A percentile compares a stretch with the other conserved stretches of the same genome.
Evolutionary conservation across 2,329 filamentous ascomycete genomes (phyloP).

Genomic region (Colletotrichum simmondsii): DNA sequence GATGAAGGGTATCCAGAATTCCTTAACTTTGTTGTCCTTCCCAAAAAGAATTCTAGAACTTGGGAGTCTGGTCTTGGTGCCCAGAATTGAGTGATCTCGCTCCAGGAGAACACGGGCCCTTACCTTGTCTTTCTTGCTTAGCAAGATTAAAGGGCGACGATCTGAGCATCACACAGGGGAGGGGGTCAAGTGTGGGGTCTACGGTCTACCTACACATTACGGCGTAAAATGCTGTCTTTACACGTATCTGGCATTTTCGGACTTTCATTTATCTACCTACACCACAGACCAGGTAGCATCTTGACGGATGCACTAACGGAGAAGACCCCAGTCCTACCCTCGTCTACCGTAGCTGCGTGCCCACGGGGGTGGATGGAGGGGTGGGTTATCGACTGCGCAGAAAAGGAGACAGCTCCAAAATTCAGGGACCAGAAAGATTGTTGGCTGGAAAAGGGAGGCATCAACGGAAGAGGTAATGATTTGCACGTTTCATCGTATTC

Average conservation of each 20-base stretch:
- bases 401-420: neutral
- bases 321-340: neutral
- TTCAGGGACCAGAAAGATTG: neutral
- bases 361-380: neutral
- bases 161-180: constrained; percentile 3
- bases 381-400: neutral
- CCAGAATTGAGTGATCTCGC: neutral
- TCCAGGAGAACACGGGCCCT: neutral
- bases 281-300: neutral
- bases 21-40: neutral
- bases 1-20: neutral
- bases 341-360: neutral
- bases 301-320: neutral
- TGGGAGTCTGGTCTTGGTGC: neutral
- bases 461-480: neutral
- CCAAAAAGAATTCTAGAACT: neutral
- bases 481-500: neutral
- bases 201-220: neutral
- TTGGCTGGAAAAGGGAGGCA: neutral
- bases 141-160: constrained; percentile 8
- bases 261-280: neutral
- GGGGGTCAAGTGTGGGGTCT: neutral
- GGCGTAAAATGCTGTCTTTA: neutral
- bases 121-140: neutral
- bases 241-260: neutral